Evolutionary conservation across 306 rosid species (phyloP).

Genomic region (Quercus ilex): DNA sequence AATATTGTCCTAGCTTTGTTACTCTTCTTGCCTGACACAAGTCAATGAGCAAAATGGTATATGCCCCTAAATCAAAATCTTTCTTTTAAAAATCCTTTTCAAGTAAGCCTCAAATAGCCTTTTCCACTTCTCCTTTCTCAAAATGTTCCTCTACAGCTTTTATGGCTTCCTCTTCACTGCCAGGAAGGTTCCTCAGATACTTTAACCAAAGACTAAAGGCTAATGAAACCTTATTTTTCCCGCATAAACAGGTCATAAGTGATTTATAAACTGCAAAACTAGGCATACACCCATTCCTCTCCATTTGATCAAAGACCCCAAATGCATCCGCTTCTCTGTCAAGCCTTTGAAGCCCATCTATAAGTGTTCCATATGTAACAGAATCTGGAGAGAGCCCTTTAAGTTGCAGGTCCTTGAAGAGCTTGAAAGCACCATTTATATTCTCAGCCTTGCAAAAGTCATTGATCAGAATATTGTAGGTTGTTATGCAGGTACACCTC

Average conservation of each 20-base stretch:
- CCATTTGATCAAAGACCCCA: slow-evolving; percentile 47
- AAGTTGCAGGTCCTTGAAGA: slow-evolving; percentile 60
- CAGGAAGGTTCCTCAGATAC: slow-evolving; percentile 42
- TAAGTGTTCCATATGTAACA: slow-evolving; percentile 71
- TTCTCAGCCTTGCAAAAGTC: slow-evolving; percentile 52
- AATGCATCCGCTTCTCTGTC: slow-evolving; percentile 61
- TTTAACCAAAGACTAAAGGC: slow-evolving; percentile 65
- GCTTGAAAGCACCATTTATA: slow-evolving; percentile 49
- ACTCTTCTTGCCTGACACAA: slow-evolving; percentile 54
- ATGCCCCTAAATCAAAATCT: slow-evolving; percentile 59
- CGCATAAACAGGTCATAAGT: slow-evolving; percentile 74
- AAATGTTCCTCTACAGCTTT: slow-evolving; percentile 44
- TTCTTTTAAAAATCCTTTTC: slow-evolving; percentile 53
- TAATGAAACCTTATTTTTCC: slow-evolving; percentile 41
- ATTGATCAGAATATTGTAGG: slow-evolving; percentile 69
- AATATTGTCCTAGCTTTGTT: slow-evolving; percentile 52
- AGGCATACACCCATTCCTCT: slow-evolving; percentile 43
- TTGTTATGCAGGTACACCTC: slow-evolving; percentile 46
- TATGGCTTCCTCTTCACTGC: slow-evolving; percentile 36
- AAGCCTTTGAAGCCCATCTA: slow-evolving; percentile 61
- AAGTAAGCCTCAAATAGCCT: slow-evolving; percentile 47
- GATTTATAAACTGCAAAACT: slow-evolving; percentile 38
- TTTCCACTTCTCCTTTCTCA: slow-evolving; percentile 38
- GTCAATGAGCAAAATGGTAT: slow-evolving; percentile 76
- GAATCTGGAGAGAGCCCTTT: slow-evolving; percentile 68